Base-by-base conservation (phyloP, 495 filamentous ascomycete species). In the Aspergillus sclerotioniger region DNA sequence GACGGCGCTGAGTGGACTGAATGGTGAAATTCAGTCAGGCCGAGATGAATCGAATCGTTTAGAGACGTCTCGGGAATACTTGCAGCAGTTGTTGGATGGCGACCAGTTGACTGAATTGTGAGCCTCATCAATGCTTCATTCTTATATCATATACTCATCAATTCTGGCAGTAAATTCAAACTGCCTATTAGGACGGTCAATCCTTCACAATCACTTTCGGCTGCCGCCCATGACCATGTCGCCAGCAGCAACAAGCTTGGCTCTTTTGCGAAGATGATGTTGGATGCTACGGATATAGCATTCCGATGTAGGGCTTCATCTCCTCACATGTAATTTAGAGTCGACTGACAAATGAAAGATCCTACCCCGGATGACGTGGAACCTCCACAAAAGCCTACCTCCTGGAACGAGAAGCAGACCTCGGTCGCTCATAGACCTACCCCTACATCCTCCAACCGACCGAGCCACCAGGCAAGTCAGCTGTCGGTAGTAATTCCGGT, bases 41-140 rank as follows among this genome's bases (percentile, higher is more conserved):
- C 57, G 55, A 32, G 68, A 71, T 49, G 73, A 76, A 41, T 79
- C 76, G 25, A 71, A 56, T 59, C 73, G 68, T 21, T 59, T 77
- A 54, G 74, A 75, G 57, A 76, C 77, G 8, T 76, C 75, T 15
- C 78, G 88, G 43, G 73, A 83, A 65, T 85, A 90, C 62, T 73
- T 94, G 46, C 86, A 90, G 62, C 83, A 86, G 59, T 77, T 90
- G 53, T 71, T 91, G 53, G 82, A 85, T 66, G 82, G 81, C 9
- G 81, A 84, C 41, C 82, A 86, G 39, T 73, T 91, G 60, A 87
- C 89, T 16, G 80, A 91, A 70, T 89, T 86, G 89, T 92, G 79
- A 72, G 87, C 62, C 46, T 58, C 33, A 29, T 25, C 13, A 52
- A 25, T n/a, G 17, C 29, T 47, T 56, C 32, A 59, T 17, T 39